phyloP scores from a whole-genome alignment of 352 stramenopile genomes.

The Globisporangium irregulare region DNA sequence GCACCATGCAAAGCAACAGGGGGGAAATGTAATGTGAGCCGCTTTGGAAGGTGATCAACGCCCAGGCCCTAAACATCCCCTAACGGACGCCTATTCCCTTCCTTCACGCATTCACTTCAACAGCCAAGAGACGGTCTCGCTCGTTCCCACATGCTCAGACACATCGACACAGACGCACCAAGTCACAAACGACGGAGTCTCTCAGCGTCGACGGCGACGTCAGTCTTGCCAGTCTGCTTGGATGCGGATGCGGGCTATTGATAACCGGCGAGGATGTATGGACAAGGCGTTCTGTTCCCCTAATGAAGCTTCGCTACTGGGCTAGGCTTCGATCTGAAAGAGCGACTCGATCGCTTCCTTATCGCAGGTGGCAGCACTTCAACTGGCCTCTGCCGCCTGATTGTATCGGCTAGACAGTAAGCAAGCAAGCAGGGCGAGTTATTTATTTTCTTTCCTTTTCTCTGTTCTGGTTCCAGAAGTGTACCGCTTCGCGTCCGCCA shows the following conservation, averaged over 20 bases:
- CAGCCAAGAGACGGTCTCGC: neutral
- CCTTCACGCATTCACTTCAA: slow-evolving; percentile 6
- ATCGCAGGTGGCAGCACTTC: neutral
- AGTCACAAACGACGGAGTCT: neutral
- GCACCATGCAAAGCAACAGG: neutral
- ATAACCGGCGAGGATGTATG: neutral
- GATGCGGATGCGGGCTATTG: neutral
- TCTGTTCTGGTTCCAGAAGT: slow-evolving; percentile 17
- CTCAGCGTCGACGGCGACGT: neutral
- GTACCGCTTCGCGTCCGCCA: slow-evolving; percentile 1
- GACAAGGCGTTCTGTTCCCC: slow-evolving; percentile 1
- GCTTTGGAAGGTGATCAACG: neutral
- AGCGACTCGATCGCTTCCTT: neutral
- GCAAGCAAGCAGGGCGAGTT: neutral
- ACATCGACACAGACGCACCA: slow-evolving; percentile 1
- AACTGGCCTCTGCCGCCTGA: slow-evolving; percentile 8
- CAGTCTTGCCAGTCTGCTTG: neutral
- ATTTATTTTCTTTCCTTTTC: slow-evolving; percentile 25
- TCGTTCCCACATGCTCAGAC: neutral
- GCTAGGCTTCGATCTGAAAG: neutral
- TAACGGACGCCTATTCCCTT: neutral
- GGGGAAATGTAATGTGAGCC: neutral
- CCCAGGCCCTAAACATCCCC: neutral
- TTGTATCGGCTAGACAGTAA: slow-evolving; percentile 9
- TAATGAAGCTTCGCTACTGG: neutral